Conservation (phyloP, 2,329 filamentous ascomycete genomes). For the Zasmidium citrigriseum region DNA sequence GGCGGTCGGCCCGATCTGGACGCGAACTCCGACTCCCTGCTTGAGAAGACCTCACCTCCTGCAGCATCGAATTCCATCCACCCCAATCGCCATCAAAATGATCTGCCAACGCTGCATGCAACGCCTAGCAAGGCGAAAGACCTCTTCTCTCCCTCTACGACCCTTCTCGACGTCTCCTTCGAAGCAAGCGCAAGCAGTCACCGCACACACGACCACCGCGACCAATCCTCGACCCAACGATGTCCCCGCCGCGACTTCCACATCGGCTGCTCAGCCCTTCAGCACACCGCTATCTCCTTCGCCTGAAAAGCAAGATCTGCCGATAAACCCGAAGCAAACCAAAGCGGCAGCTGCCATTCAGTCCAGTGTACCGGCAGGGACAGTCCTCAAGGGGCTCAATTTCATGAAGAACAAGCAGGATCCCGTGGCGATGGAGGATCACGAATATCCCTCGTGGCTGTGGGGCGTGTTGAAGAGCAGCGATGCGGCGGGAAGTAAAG, state of each 20-base stretch:
- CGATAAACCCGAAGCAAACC: constrained; percentile 26
- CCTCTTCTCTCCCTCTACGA: constrained; percentile 6
- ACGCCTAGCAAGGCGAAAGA: constrained; percentile 24
- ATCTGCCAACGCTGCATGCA: constrained; percentile 34
- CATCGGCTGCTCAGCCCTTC: constrained; percentile 49
- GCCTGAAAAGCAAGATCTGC: constrained; percentile 31
- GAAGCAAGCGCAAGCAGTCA: constrained; percentile 26
- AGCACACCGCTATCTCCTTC: constrained; percentile 41
- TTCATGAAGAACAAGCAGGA: constrained; percentile 73
- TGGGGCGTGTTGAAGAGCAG: constrained; percentile 67
- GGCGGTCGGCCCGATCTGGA: background rate
- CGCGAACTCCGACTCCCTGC: background rate
- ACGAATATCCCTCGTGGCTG: constrained; percentile 78
- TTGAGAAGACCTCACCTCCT: background rate
- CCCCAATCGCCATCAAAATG: constrained; percentile 21
- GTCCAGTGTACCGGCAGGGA: constrained; percentile 63
- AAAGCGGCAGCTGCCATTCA: constrained; percentile 27
- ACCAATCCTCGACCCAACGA: constrained; percentile 33
- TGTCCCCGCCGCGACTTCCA: constrained; percentile 46
- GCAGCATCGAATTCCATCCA: background rate
- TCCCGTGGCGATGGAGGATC: constrained; percentile 71
- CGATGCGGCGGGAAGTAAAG: constrained; percentile 45
- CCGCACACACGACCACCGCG: constrained; percentile 31
- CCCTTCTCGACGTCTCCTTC: constrained; percentile 17
- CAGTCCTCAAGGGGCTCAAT: constrained; percentile 71